Evolutionary conservation across 495 filamentous ascomycete species (phyloP).

Genomic region (Podospora bellae-mahoneyi): DNA sequence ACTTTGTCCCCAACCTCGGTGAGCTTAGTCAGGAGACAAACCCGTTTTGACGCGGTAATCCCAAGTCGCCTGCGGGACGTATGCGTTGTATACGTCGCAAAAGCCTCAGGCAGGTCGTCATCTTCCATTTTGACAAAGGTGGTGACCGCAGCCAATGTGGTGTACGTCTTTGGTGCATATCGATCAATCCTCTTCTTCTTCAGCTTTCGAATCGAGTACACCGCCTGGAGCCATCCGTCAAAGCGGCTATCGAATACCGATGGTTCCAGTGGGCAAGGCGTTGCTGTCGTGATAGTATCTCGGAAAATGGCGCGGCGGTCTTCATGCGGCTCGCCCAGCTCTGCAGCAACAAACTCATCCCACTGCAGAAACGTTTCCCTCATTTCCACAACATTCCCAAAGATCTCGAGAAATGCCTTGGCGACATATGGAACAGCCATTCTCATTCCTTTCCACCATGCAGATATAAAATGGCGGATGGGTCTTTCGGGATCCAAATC

Average conservation of each 20-base stretch:
- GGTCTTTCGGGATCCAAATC: not conserved
- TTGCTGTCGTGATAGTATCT: too few species aligned
- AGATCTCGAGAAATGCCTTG: too few species aligned
- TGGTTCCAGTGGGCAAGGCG: too few species aligned
- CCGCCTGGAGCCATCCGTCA: slow-evolving; percentile 2
- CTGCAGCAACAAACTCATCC: too few species aligned
- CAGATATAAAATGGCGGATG: not conserved
- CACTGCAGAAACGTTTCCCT: too few species aligned
- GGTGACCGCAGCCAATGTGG: too few species aligned
- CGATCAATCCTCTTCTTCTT: slow-evolving; percentile 9
- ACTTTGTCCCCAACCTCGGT: slow-evolving; percentile 14
- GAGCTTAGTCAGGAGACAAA: slow-evolving; percentile 17
- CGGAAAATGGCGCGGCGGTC: too few species aligned
- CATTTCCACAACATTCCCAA: too few species aligned
- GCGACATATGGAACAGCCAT: too few species aligned
- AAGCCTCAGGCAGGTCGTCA: slow-evolving; percentile 1
- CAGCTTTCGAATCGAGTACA: slow-evolving; percentile 11
- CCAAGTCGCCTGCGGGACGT: slow-evolving; percentile 8
- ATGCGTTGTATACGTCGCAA: not conserved
- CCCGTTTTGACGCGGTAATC: slow-evolving; percentile 10
- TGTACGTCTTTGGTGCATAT: too few species aligned
- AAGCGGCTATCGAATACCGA: not conserved
- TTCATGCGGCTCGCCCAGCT: too few species aligned
- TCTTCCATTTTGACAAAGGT: too few species aligned
- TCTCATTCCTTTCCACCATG: not conserved